Percentiles rank a stretch among this genome's conserved stretches.
Evolutionary conservation across 306 rosid genomes (phyloP).

Genomic region (Oemleria cerasiformis): DNA sequence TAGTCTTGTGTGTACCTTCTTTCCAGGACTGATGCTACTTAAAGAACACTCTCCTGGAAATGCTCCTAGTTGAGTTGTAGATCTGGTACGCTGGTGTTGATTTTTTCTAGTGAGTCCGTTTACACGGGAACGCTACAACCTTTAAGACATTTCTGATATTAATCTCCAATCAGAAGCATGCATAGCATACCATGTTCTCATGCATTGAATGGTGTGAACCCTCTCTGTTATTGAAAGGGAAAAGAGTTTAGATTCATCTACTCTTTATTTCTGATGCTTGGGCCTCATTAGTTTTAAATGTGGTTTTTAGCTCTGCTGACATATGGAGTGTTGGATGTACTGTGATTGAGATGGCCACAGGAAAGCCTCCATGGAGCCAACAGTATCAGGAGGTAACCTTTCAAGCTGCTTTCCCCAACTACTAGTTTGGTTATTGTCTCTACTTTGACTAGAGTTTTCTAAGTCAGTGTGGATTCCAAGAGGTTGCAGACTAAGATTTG

Average conservation of each 20-base stretch:
- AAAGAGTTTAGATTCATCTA: background rate
- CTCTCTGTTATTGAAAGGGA: background rate
- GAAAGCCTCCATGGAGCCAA: conserved; percentile 99
- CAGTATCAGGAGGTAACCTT: conserved; percentile 82
- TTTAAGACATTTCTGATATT: background rate
- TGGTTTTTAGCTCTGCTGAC: conserved; percentile 77
- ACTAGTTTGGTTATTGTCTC: conserved; percentile 15
- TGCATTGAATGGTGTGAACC: background rate
- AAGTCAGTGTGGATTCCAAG: conserved; percentile 5
- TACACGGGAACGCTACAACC: background rate
- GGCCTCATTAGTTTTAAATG: conserved; percentile 25
- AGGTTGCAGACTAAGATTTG: conserved; percentile 21
- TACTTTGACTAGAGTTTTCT: conserved; percentile 3
- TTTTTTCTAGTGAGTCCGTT: background rate
- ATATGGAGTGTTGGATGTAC: conserved; percentile 99
- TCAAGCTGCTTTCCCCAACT: conserved; percentile 15
- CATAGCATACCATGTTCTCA: background rate
- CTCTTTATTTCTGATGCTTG: conserved; percentile 9
- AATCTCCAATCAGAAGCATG: conserved; percentile 8
- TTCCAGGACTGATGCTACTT: background rate
- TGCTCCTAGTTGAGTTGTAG: conserved; percentile 3
- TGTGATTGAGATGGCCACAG: conserved; percentile 96
- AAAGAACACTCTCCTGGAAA: background rate
- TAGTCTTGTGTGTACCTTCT: background rate
- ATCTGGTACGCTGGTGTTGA: background rate